Evolutionary conservation across 768 basidiomycete species (phyloP).

Genomic region (Lanmaoa pseudosensibilis): DNA sequence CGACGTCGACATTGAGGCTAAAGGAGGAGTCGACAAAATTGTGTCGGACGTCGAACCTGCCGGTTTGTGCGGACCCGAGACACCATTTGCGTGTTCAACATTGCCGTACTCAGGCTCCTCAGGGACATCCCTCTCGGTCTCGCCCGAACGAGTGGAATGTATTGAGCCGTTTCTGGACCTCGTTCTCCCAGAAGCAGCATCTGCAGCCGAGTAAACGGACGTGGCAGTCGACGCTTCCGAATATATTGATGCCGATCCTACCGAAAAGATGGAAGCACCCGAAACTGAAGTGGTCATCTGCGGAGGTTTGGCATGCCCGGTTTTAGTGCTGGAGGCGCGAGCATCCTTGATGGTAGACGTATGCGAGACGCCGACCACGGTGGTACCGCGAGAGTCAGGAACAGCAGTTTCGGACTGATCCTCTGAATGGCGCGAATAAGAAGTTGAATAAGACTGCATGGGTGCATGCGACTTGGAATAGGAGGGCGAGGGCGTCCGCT

Average conservation of each 20-base stretch:
- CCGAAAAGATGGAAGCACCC: slow-evolving; percentile 29
- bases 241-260: slow-evolving; percentile 27
- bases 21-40: neutral
- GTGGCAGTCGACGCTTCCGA: slow-evolving; percentile 31
- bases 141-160: slow-evolving; percentile 7
- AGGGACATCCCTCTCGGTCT: slow-evolving; percentile 19
- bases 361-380: neutral
- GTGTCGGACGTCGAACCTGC: slow-evolving; percentile 8
- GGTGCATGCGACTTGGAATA: slow-evolving; percentile 11
- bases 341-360: neutral
- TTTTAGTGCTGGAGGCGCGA: neutral
- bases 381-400: slow-evolving; percentile 4
- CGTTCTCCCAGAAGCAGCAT: slow-evolving; percentile 1
- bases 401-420: slow-evolving; percentile 5
- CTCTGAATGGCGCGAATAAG: slow-evolving; percentile 17
- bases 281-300: slow-evolving; percentile 27
- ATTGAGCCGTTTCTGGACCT: slow-evolving; percentile 18
- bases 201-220: slow-evolving; percentile 17
- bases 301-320: slow-evolving; percentile 20
- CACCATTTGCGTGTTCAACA: slow-evolving; percentile 2
- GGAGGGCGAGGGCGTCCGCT: slow-evolving; percentile 19
- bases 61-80: neutral
- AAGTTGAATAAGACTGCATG: slow-evolving; percentile 18
- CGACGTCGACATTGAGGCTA: neutral
- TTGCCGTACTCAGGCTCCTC: slow-evolving; percentile 12